phyloP scores from a whole-genome alignment of 176 grass and related monocot species.

The Bromus sterilis region DNA sequence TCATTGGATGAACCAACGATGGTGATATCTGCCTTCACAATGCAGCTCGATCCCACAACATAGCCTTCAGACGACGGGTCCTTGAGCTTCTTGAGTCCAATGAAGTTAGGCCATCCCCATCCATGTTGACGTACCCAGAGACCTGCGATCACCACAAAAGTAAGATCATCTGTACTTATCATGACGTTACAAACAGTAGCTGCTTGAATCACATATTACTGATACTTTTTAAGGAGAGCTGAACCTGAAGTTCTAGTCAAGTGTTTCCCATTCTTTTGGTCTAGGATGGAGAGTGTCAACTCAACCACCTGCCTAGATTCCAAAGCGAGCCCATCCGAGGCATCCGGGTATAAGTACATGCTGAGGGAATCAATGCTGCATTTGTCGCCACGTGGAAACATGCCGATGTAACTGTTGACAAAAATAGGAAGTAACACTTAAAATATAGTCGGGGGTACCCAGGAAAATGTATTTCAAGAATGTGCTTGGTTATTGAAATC shows the following conservation, averaged over 20 bases:
- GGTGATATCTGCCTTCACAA: background rate
- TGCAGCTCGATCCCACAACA: background rate
- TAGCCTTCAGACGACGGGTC: background rate
- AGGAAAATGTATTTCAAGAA: too few species aligned
- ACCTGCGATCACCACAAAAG: background rate
- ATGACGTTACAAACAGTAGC: background rate
- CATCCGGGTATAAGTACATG: background rate
- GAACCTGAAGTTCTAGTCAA: background rate
- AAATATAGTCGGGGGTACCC: too few species aligned
- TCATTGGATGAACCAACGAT: background rate
- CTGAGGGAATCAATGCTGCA: too few species aligned
- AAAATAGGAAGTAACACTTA: background rate
- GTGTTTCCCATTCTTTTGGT: background rate
- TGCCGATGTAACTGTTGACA: background rate
- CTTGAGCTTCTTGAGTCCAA: background rate
- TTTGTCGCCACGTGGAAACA: slow-evolving; percentile 11
- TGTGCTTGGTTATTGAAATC: too few species aligned
- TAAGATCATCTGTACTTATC: background rate
- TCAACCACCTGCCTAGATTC: slow-evolving; percentile 8
- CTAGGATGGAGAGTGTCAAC: background rate
- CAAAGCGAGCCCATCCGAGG: background rate
- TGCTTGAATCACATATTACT: too few species aligned
- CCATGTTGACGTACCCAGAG: too few species aligned
- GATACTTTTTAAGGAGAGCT: background rate
- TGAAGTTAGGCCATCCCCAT: background rate